Percentiles rank a stretch among this genome's conserved stretches.
These are phyloP conservation scores for Anthracocystis setariae DNA, from an alignment of 1,284 basidiomycete genomes.

Conservation along the genomic window DNA sequence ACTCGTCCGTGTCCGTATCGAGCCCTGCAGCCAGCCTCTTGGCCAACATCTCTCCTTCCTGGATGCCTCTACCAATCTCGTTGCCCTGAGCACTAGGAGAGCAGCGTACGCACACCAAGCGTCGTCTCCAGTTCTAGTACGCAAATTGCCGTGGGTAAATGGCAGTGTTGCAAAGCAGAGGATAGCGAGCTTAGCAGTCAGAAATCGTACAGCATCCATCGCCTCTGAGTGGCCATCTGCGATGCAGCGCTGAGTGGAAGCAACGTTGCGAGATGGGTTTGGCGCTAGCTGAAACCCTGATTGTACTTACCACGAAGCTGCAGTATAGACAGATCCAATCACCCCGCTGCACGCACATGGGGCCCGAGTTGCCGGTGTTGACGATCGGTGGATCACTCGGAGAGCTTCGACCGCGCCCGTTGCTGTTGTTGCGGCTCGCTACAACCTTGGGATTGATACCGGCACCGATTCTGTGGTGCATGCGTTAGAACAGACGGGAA, in stretches of 20 bases:
- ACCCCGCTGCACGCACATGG: constrained; percentile 85
- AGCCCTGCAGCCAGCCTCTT: constrained; percentile 43
- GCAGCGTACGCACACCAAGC: constrained; percentile 88
- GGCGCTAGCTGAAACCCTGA: background rate
- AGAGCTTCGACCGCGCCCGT: constrained; percentile 18
- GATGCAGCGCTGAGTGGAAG: background rate
- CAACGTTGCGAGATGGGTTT: background rate
- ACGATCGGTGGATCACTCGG: constrained; percentile 70
- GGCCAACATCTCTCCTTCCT: constrained; percentile 39
- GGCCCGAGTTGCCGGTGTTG: constrained; percentile 86
- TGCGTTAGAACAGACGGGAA: background rate
- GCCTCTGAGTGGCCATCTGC: too few species aligned
- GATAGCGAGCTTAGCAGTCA: too few species aligned
- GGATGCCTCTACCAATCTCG: constrained; percentile 40
- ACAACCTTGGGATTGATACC: constrained; percentile 55
- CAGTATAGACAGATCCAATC: constrained; percentile 88
- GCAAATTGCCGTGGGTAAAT: background rate
- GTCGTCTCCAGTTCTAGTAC: constrained; percentile 76
- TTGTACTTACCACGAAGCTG: constrained; percentile 61
- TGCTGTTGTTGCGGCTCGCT: constrained; percentile 11
- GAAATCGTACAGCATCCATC: too few species aligned
- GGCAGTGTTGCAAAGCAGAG: too few species aligned
- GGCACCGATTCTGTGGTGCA: constrained; percentile 42
- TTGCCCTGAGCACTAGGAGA: constrained; percentile 72
- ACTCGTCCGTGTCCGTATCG: constrained; percentile 40